Base-by-base conservation (phyloP, 2,329 filamentous ascomycete species). In the Pestalotiopsis sp. region DNA sequence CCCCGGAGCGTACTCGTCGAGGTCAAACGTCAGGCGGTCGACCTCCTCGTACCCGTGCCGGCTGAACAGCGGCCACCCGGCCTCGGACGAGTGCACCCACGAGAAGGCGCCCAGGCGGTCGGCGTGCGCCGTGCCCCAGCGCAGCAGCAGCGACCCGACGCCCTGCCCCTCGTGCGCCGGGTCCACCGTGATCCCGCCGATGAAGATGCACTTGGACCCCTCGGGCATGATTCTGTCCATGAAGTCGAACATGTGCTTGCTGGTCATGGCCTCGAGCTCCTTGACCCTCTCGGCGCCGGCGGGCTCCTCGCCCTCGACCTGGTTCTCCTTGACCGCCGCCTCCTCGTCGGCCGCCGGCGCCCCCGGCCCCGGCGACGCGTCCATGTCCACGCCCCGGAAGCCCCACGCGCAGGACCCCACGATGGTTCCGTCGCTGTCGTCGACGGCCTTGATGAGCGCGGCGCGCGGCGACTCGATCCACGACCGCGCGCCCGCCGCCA, bases 31-130 rank as follows among this genome's bases (percentile, higher is more conserved):
- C 39, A 69, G 23, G 57, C 65, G 41, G n/a, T 63, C 65, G 14
- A 62, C 68, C 65, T 69, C 68, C 17, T 20, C 27, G 20, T 65
- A 80, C 1, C 77, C 78, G 38, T 71, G 70, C 69, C 76, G 77
- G 45, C 71, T 71, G 55, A 78, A 81, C 67, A 76, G 70, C n/a
- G 36, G 65, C 72, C 73, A 77, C 1, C 72, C 77, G 5, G 71
- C 72, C 67, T 79, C 77, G 6, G 78, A 80, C 17, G 79, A 76
- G 68, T 80, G 77, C 61, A 79, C 79, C 79, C 79, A 80, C 41
- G 74, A 75, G 57, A 79, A 77, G 9, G 74, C 74, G 2, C 72
- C 70, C 38, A 73, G 65, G 5, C 72, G 65, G 60, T 80, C 78
- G 63, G 76, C 77, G 5, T 74, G 71, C 13, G 71, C 63, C 4